Evolutionary conservation across 208 protist genomes (phyloP).

Genomic region (Trypanosoma brucei): DNA sequence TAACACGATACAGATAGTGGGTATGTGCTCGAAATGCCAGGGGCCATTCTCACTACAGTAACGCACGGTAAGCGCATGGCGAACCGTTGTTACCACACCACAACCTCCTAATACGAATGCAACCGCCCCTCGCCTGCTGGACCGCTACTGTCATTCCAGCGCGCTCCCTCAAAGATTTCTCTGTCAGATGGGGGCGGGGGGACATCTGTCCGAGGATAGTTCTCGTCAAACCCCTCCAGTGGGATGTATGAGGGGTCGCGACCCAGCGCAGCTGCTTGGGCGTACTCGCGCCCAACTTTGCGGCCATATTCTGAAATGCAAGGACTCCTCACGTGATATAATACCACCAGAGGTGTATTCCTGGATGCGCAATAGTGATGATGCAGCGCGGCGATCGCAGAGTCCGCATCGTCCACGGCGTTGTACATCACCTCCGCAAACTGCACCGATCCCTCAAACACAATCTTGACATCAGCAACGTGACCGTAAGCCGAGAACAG

Average conservation of each 20-base stretch:
- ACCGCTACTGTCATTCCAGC: conserved; percentile 9
- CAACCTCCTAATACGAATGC: background rate
- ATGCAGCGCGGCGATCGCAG: conserved; percentile 78
- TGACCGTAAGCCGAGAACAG: conserved; percentile 80
- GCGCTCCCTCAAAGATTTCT: conserved; percentile 29
- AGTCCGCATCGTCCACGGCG: conserved; percentile 70
- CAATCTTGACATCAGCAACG: conserved; percentile 56
- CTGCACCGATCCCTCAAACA: conserved; percentile 38
- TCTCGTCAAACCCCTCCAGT: conserved; percentile 65
- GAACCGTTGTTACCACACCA: no score
- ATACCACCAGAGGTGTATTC: conserved; percentile 68
- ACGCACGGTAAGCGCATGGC: no score
- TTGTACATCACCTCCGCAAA: conserved; percentile 74
- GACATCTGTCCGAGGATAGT: conserved; percentile 50
- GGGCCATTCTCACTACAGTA: no score
- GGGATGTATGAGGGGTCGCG: conserved; percentile 33
- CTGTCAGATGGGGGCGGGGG: conserved; percentile 52
- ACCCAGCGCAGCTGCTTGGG: conserved; percentile 41
- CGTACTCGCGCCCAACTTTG: conserved; percentile 61
- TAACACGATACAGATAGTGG: no score
- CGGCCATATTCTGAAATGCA: conserved; percentile 62
- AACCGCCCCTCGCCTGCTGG: background rate
- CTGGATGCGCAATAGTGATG: conserved; percentile 70
- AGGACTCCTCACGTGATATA: conserved; percentile 68
- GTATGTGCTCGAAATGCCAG: no score